Evolutionary conservation across 257 asterid genomes (phyloP), one percentile per base, ranked within the genome.

Genomic region (Solanum commersonii): DNA sequence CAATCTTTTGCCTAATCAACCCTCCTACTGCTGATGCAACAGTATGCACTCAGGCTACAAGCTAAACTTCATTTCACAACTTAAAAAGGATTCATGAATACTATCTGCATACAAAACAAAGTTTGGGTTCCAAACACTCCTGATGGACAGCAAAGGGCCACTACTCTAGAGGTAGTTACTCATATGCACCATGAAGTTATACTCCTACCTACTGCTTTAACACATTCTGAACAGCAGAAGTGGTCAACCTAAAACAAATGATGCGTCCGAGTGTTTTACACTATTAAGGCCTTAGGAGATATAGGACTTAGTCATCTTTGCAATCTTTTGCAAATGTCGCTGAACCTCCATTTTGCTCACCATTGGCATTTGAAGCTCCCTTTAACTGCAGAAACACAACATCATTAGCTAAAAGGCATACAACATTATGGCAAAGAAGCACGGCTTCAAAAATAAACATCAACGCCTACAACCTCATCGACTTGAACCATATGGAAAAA

Each of bases 291-390:
- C 46, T n/a, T 65, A 5, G 42, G 52, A 56, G 40, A 84, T 72
- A 86, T 84, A 38, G 68, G 86, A 84, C 87, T 79, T 89, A 94
- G 77, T 95, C 95, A 52, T 88, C 89, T 88, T 95, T 95, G 83
- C 44, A 60, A 88, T 52, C 92, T 89, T 91, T 87, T 22, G 88
- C 90, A 68, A 92, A 87, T 67, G 20, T 18, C n/a, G 71, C 89
- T 59, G 87, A 88, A 87, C 77, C 83, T 86, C 90, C 90, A 18
- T 87, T 91, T 84, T 90, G 89, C 89, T 87, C 91, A 5, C 89
- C 88, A 3, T 90, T 90, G 90, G 87, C 70, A 84, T 91, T 90
- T 79, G 90, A 77, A 81, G 94, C 96, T 72, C 92, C 98, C 35
- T 88, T 92, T 79, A 94, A 88, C 98, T 95, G 94, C 44, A 35